phyloP scores from a whole-genome alignment of 2,329 filamentous ascomycete species.

The Colletotrichum plurivorum region DNA sequence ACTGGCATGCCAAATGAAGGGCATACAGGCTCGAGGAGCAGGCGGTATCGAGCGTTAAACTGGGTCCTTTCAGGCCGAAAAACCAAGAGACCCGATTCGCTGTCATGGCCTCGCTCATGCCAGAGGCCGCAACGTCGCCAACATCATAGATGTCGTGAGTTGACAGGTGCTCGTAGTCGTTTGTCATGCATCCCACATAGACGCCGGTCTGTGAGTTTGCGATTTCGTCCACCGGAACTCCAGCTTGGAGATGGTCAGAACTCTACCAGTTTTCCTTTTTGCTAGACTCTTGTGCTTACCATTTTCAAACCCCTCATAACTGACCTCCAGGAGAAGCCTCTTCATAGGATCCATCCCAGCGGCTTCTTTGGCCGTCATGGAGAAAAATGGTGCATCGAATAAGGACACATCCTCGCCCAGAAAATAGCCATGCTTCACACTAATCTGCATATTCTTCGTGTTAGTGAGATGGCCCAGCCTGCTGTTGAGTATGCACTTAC shows the following conservation, averaged over 20 bases:
- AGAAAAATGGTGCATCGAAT: slow-evolving; percentile 68
- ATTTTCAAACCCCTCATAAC: slow-evolving; percentile 52
- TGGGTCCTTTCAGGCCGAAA: slow-evolving; percentile 49
- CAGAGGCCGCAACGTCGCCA: slow-evolving; percentile 46
- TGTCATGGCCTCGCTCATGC: slow-evolving; percentile 34
- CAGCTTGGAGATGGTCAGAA: slow-evolving; percentile 52
- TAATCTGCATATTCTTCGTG: slow-evolving; percentile 22
- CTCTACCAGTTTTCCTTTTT: no score
- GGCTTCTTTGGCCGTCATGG: slow-evolving; percentile 63
- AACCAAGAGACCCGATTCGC: slow-evolving; percentile 41
- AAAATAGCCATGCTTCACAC: slow-evolving; percentile 52
- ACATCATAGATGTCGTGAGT: slow-evolving; percentile 60
- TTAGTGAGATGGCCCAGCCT: no score
- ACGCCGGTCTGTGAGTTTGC: slow-evolving; percentile 64
- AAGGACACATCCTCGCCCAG: slow-evolving; percentile 60
- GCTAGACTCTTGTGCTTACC: slow-evolving; percentile 47
- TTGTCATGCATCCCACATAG: slow-evolving; percentile 62
- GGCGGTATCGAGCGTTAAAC: slow-evolving; percentile 52
- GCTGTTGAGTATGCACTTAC: neutral
- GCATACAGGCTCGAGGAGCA: slow-evolving; percentile 52
- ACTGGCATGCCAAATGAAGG: slow-evolving; percentile 50
- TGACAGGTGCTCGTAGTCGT: slow-evolving; percentile 62
- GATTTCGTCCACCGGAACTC: slow-evolving; percentile 60
- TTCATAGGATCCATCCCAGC: slow-evolving; percentile 63
- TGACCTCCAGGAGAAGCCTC: slow-evolving; percentile 51